Percentiles rank a stretch among this genome's conserved stretches.
Conservation (phyloP, 1,284 basidiomycete species). For the Naganishia albida region DNA sequence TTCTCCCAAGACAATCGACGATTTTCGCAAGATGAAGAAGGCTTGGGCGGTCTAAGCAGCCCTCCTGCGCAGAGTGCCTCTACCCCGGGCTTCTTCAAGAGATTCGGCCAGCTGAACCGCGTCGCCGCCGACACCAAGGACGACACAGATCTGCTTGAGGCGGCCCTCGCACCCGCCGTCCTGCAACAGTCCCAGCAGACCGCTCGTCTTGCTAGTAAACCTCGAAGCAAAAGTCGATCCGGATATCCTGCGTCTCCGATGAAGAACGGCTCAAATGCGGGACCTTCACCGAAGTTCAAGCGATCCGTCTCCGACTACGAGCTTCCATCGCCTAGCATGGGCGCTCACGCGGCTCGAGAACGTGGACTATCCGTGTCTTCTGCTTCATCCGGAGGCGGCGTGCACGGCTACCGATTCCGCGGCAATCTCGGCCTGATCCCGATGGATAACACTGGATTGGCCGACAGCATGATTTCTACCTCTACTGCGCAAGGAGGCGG, state of each 20-base stretch:
- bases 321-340: constrained; percentile 20
- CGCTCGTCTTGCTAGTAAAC: constrained; percentile 15
- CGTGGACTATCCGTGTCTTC: constrained; percentile 48
- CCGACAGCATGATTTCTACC: constrained; percentile 30
- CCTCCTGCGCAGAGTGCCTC: background rate
- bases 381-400: constrained; percentile 38
- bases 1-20: constrained; percentile 1
- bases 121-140: constrained; percentile 33
- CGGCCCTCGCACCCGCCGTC: constrained; percentile 40
- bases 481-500: constrained; percentile 24
- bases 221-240: constrained; percentile 22
- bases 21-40: constrained; percentile 14
- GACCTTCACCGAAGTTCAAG: constrained; percentile 20
- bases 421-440: constrained; percentile 35
- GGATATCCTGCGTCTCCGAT: constrained; percentile 1
- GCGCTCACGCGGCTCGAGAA: constrained; percentile 32
- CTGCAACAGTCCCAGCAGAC: constrained; percentile 23
- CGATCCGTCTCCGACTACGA: constrained; percentile 24
- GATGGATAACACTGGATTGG: constrained; percentile 30
- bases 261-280: constrained; percentile 21
- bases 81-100: constrained; percentile 19
- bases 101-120: constrained; percentile 6
- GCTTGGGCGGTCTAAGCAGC: background rate
- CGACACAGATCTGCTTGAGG: constrained; percentile 50
- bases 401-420: constrained; percentile 15